Evolutionary conservation across 208 protist species (phyloP).

Genomic region (Trypanosoma caninum): DNA sequence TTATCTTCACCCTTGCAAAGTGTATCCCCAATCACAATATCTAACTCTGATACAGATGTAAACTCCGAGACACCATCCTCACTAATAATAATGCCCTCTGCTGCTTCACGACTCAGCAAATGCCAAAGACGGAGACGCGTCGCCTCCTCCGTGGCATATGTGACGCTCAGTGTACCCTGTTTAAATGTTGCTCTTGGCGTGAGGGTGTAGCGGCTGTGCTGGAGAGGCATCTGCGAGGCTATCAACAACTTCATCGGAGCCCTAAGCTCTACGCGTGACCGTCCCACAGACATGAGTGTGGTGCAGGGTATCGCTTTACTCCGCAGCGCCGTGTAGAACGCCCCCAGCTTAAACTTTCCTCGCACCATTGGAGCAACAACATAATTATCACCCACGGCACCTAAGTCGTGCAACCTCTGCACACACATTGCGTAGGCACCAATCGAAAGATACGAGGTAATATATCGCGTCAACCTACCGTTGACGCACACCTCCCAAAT

Average conservation of each 20-base stretch:
- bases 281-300: slow-evolving; percentile 12
- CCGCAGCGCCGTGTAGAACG: slow-evolving; percentile 55
- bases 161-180: slow-evolving; percentile 36
- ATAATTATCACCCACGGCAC: slow-evolving; percentile 54
- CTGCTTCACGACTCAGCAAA: slow-evolving; percentile 69
- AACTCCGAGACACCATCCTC: slow-evolving; percentile 79
- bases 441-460: slow-evolving; percentile 59
- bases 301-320: slow-evolving; percentile 28
- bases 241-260: slow-evolving; percentile 50
- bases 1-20: neutral
- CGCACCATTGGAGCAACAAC: slow-evolving; percentile 41
- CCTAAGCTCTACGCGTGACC: neutral
- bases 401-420: slow-evolving; percentile 37
- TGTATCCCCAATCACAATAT: slow-evolving; percentile 27
- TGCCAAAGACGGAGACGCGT: slow-evolving; percentile 71
- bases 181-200: slow-evolving; percentile 58
- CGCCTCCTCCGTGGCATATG: slow-evolving; percentile 47
- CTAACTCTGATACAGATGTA: slow-evolving; percentile 30
- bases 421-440: slow-evolving; percentile 61
- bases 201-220: slow-evolving; percentile 65
- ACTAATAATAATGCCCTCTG: slow-evolving; percentile 46
- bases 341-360: slow-evolving; percentile 32
- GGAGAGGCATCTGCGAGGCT: slow-evolving; percentile 71
- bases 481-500: slow-evolving; percentile 68
- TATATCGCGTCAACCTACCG: slow-evolving; percentile 36